Evolutionary conservation across 2,329 filamentous ascomycete species (phyloP).

Genomic region (Cladosporium sp.): DNA sequence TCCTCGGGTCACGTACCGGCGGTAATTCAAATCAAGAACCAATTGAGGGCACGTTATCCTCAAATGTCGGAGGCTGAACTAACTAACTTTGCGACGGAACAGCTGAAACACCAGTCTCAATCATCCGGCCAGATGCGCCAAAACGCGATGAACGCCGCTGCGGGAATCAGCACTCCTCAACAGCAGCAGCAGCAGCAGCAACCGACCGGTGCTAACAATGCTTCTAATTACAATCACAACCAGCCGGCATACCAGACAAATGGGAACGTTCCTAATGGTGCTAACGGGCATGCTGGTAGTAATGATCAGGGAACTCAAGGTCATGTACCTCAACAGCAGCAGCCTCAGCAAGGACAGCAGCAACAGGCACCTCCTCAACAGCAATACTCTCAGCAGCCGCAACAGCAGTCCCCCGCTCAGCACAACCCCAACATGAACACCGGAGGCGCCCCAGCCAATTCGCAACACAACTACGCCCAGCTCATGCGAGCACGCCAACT

Average conservation of each 20-base stretch:
- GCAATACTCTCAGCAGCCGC: slow-evolving; percentile 1
- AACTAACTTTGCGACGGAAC: slow-evolving; percentile 49
- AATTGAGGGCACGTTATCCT: slow-evolving; percentile 50
- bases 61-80: slow-evolving; percentile 52
- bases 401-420: slow-evolving; percentile 16
- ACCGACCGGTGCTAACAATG: slow-evolving; percentile 16
- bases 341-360: slow-evolving; percentile 1
- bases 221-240: slow-evolving; percentile 24
- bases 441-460: background rate
- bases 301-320: slow-evolving; percentile 13
- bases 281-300: slow-evolving; percentile 14
- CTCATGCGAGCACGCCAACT: slow-evolving; percentile 28
- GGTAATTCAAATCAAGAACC: slow-evolving; percentile 50
- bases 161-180: slow-evolving; percentile 25
- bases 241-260: slow-evolving; percentile 24
- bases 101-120: slow-evolving; percentile 39
- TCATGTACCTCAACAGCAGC: slow-evolving; percentile 15
- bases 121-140: slow-evolving; percentile 30
- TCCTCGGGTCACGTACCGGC: slow-evolving; percentile 52
- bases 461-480: slow-evolving; percentile 26
- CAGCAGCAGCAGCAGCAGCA: too few species aligned
- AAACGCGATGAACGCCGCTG: slow-evolving; percentile 36
- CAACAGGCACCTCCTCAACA: background rate
- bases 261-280: slow-evolving; percentile 18
- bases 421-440: background rate